Evolutionary conservation across 306 rosid species (phyloP).

Genomic region (Malus orientalis): DNA sequence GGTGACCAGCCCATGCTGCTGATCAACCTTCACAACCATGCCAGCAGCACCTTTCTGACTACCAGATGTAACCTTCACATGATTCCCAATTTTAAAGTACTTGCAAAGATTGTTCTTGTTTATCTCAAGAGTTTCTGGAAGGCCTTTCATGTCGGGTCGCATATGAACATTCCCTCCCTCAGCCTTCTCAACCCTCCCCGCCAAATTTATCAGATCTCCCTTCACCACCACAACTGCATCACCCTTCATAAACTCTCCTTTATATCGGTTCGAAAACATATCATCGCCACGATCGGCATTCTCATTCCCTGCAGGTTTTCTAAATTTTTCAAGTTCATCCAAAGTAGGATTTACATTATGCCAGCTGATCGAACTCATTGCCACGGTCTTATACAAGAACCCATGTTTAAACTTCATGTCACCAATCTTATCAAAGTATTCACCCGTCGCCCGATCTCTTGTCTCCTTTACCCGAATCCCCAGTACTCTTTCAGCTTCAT

Average conservation of each 20-base stretch:
- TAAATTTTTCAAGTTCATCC: constrained; percentile 79
- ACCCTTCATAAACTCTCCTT: constrained; percentile 91
- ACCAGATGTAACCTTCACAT: constrained; percentile 85
- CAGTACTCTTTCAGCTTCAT: constrained; percentile 73
- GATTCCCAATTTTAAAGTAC: constrained; percentile 85
- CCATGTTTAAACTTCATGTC: constrained; percentile 88
- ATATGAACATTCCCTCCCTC: constrained; percentile 81
- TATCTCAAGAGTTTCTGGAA: constrained; percentile 72
- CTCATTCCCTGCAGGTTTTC: constrained; percentile 37
- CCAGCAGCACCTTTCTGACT: constrained; percentile 90
- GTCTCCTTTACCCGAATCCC: constrained; percentile 74
- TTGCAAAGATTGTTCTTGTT: constrained; percentile 76
- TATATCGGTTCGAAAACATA: constrained; percentile 67
- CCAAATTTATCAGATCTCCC: constrained; percentile 80
- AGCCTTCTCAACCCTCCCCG: constrained; percentile 90
- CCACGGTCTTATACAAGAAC: constrained; percentile 67
- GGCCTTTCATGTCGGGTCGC: constrained; percentile 75
- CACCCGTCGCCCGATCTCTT: constrained; percentile 67
- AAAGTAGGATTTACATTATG: constrained; percentile 72
- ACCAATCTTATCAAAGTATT: constrained; percentile 63
- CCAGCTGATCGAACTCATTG: constrained; percentile 63
- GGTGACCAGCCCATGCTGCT: constrained; percentile 52
- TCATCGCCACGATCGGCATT: constrained; percentile 71
- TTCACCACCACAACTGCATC: constrained; percentile 77
- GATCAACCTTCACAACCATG: constrained; percentile 94